Evolutionary conservation across 2,329 filamentous ascomycete species (phyloP).

Genomic region (Scleromitrula shiraiana): DNA sequence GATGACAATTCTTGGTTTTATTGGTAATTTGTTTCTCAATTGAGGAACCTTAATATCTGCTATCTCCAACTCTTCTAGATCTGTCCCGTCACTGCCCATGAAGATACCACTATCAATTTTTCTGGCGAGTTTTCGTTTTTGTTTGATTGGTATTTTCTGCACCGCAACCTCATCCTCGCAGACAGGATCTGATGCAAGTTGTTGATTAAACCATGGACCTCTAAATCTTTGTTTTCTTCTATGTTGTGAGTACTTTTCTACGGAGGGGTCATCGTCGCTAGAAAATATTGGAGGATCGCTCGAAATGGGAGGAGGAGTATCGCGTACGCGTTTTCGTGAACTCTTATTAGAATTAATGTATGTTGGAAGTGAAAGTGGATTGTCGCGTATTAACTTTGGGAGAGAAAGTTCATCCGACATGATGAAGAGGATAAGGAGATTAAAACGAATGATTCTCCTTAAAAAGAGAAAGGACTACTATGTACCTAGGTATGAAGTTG

Average conservation of each 20-base stretch:
- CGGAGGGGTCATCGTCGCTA: slow-evolving; percentile 60
- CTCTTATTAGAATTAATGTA: background rate
- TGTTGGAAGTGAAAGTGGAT: background rate
- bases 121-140: slow-evolving; percentile 46
- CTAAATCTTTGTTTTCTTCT: slow-evolving; percentile 55
- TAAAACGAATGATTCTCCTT: background rate
- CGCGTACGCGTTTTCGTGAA: slow-evolving; percentile 34
- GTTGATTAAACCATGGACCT: slow-evolving; percentile 61
- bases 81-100: slow-evolving; percentile 52
- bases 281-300: slow-evolving; percentile 67
- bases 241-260: slow-evolving; percentile 54
- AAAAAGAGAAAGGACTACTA: background rate
- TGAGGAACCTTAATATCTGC: background rate
- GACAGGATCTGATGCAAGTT: slow-evolving; percentile 31
- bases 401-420: slow-evolving; percentile 21
- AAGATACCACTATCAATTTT: slow-evolving; percentile 64
- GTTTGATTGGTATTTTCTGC: slow-evolving; percentile 13
- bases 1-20: slow-evolving; percentile 1
- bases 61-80: slow-evolving; percentile 32
- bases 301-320: slow-evolving; percentile 38
- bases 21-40: too few species aligned
- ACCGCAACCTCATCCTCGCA: slow-evolving; percentile 11
- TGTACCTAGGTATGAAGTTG: too few species aligned
- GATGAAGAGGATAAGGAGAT: background rate
- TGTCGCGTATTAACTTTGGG: slow-evolving; percentile 9